Evolutionary conservation across 1,139 yeast genomes (phyloP), one percentile per base, ranked within the genome.

Genomic region (Candida buenavistaensis): DNA sequence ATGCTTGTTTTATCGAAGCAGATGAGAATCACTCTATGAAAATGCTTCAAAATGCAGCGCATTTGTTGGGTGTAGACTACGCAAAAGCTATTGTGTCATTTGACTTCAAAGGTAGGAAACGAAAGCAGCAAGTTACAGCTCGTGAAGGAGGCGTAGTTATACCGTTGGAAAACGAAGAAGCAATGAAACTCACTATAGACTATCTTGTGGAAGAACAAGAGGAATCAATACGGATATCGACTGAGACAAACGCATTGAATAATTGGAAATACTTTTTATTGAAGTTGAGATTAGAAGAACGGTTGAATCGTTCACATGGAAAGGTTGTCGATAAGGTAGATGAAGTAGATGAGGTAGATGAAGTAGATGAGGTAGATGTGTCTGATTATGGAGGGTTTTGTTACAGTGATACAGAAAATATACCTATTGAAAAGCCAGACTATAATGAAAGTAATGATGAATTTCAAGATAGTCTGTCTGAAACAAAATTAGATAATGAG

Each of bases 71-170:
- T 0, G 70, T 92, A 5, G 96, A 88, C 50, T 89, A 72, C 60
- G 97, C 96, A 0, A 80, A 78, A 32, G 97, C 97, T 0, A 88
- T 90, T 3, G 80, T 82, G 3, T 89, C 94, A 0, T 90, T 94
- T 62, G 92, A 86, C 39, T 92, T 86, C 57, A 62, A 58, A 3
- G 53, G 59, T 4, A 7, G 52, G 57, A n/a, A 43, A 37, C 14
- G 27, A 23, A 37, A 40, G 41, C 29, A 46, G 41, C 4, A 46
- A 40, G 81, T 84, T 0, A 78, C 78, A 14, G 95, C 95, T 0
- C 30, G 69, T 38, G 76, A 81, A 35, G 80, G 82, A 3, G 98
- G 98, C 2, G 74, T 89, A 17, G 83, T 92, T 2, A 79, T 90
- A 7, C 82, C 84, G 3, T 51, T 52, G 21, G 82, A 82, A 47